These are phyloP conservation scores for Luvunga scandens DNA, from an alignment of 345 rosid genomes.

Conservation along the genomic window DNA sequence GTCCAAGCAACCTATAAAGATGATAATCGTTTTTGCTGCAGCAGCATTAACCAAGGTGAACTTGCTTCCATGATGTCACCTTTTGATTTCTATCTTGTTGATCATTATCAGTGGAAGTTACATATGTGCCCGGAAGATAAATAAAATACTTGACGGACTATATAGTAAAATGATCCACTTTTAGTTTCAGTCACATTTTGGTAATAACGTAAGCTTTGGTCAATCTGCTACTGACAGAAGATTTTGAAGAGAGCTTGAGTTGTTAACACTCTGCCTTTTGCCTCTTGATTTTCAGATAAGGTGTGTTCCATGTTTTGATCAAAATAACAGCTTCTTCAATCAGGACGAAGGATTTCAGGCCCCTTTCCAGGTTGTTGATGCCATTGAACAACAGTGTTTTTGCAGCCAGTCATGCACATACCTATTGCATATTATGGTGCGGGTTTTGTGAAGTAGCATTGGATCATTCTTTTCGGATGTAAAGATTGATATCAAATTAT, in stretches of 20 bases:
- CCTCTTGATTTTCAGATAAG: conserved; percentile 48
- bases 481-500: conserved; percentile 6
- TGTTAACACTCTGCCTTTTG: conserved; percentile 3
- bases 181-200: not conserved
- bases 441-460: not conserved
- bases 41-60: conserved; percentile 85
- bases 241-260: not conserved
- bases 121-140: not conserved
- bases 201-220: not conserved
- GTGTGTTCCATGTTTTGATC: conserved; percentile 62
- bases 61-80: not conserved
- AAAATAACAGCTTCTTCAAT: conserved; percentile 5
- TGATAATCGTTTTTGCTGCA: conserved; percentile 84
- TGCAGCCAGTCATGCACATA: not conserved
- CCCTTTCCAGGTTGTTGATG: not conserved
- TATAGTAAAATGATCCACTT: not conserved
- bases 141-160: not conserved
- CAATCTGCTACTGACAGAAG: not conserved
- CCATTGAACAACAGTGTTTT: not conserved
- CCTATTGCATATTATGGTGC: not conserved
- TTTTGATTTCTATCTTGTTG: not conserved
- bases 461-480: conserved; percentile 26
- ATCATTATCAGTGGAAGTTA: not conserved
- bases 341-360: not conserved
- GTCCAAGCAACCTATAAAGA: conserved; percentile 82